phyloP scores from a whole-genome alignment of 2,329 filamentous ascomycete species.

The Thielaviopsis ethacetica region DNA sequence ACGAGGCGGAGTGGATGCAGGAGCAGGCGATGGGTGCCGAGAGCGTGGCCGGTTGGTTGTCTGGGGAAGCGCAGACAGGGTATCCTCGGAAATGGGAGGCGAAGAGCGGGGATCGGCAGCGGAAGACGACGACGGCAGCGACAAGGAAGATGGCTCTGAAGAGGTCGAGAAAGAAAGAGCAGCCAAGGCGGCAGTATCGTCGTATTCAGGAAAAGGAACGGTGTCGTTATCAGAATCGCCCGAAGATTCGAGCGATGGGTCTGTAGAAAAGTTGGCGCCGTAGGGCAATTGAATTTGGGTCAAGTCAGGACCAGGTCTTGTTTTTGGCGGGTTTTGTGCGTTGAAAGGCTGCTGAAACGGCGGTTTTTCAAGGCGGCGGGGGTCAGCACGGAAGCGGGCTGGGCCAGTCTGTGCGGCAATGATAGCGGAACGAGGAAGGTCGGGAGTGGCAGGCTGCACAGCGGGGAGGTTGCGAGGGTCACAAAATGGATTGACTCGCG shows the following conservation, averaged over 20 bases:
- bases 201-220: slow-evolving; percentile 11
- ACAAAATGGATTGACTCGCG: slow-evolving; percentile 10
- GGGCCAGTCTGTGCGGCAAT: slow-evolving; percentile 14
- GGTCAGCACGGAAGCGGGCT: slow-evolving; percentile 12
- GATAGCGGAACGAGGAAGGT: slow-evolving; percentile 12
- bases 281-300: slow-evolving; percentile 10
- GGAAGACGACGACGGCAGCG: not conserved
- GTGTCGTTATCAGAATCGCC: slow-evolving; percentile 5
- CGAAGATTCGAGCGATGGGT: slow-evolving; percentile 1
- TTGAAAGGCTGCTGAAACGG: slow-evolving; percentile 12
- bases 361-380: slow-evolving; percentile 11
- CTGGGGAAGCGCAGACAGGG: slow-evolving; percentile 7
- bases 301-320: slow-evolving; percentile 2
- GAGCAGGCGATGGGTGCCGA: slow-evolving; percentile 10
- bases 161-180: slow-evolving; percentile 8
- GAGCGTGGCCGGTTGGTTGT: slow-evolving; percentile 8
- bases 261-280: slow-evolving; percentile 9
- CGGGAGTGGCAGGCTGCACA: slow-evolving; percentile 11
- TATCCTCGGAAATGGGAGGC: slow-evolving; percentile 9
- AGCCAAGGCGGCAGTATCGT: slow-evolving; percentile 7
- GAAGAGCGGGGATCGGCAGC: slow-evolving; percentile 10
- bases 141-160: not conserved
- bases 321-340: slow-evolving; percentile 8
- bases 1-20: slow-evolving; percentile 9
- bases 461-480: slow-evolving; percentile 11